Evolutionary conservation across 257 asterid genomes (phyloP).

Genomic region (Verbena officinalis): DNA sequence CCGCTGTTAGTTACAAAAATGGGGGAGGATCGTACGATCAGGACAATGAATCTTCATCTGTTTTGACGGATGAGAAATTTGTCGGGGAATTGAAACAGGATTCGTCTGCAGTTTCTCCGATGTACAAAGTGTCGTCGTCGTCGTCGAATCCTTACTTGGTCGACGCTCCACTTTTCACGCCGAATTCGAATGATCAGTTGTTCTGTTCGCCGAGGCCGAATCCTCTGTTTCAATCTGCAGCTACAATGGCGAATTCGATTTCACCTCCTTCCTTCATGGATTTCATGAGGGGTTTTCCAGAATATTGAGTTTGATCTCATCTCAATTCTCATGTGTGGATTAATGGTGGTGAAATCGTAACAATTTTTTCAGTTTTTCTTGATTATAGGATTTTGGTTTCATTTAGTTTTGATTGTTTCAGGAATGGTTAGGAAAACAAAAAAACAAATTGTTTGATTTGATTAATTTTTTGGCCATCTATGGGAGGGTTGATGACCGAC

Average conservation of each 20-base stretch:
- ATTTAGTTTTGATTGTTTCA: not conserved
- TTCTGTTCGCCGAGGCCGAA: constrained; percentile 30
- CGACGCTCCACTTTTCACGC: constrained; percentile 30
- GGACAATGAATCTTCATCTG: constrained; percentile 2
- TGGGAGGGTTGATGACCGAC: constrained; percentile 18
- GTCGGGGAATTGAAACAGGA: constrained; percentile 18
- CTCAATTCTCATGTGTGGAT: no score
- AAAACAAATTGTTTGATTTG: no score
- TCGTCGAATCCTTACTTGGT: constrained; percentile 20
- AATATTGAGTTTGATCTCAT: not conserved
- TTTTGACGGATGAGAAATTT: constrained; percentile 7
- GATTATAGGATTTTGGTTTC: not conserved
- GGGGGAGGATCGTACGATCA: not conserved
- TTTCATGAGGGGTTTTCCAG: constrained; percentile 27
- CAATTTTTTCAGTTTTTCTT: not conserved
- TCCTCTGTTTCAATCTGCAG: constrained; percentile 13
- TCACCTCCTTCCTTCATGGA: constrained; percentile 39
- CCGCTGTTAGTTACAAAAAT: no score
- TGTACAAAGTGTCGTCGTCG: constrained; percentile 29
- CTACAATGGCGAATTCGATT: constrained; percentile 17
- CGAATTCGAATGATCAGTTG: constrained; percentile 25
- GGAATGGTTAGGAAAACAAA: not conserved
- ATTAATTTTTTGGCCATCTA: constrained; percentile 19
- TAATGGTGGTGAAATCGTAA: constrained; percentile 2
- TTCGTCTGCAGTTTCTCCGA: constrained; percentile 19